These are phyloP conservation scores for Corynespora cassiicola DNA, from an alignment of 2,329 filamentous ascomycete genomes.

Conservation along the genomic window DNA sequence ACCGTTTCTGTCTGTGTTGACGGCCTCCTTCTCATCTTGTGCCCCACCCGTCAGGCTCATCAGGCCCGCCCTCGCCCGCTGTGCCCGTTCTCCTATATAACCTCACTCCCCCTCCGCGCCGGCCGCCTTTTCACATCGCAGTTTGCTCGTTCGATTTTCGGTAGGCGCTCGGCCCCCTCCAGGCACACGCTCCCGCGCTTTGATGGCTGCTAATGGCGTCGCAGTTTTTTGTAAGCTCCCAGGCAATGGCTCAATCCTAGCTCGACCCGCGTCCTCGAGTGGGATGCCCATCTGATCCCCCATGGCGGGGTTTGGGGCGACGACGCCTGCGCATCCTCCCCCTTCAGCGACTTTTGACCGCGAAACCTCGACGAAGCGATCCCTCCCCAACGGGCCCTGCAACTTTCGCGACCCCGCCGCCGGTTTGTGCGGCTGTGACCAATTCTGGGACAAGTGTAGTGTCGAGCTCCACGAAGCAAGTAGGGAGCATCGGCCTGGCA, in stretches of 20 bases:
- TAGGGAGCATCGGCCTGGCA: constrained; percentile 27
- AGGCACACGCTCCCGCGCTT: constrained; percentile 15
- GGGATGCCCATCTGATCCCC: constrained; percentile 41
- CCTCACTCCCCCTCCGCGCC: constrained; percentile 17
- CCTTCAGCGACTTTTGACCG: constrained; percentile 20
- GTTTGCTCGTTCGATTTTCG: constrained; percentile 27
- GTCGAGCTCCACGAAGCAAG: constrained; percentile 40
- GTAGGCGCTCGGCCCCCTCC: constrained; percentile 36
- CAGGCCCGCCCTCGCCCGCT: constrained; percentile 18
- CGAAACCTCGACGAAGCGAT: constrained; percentile 28
- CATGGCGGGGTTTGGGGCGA: constrained; percentile 43
- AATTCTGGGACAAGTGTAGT: constrained; percentile 56
- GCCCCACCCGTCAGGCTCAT: constrained; percentile 18
- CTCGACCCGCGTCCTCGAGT: constrained; percentile 28
- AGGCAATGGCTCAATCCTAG: constrained; percentile 39
- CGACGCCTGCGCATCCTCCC: constrained; percentile 22
- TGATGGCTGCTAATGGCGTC: constrained; percentile 29
- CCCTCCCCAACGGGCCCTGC: constrained; percentile 59
- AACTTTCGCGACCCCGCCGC: constrained; percentile 57
- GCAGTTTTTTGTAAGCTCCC: constrained; percentile 24
- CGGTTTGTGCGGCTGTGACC: constrained; percentile 60
- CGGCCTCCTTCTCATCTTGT: constrained; percentile 25
- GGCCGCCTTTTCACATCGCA: constrained; percentile 20
- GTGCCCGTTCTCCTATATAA: constrained; percentile 21
- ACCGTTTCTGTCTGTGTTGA: constrained; percentile 16